A percentile compares a stretch with the other conserved stretches of the same genome.
phyloP scores from a whole-genome alignment of 108 stramenopile genomes.

The Fragilaria crotonensis region DNA sequence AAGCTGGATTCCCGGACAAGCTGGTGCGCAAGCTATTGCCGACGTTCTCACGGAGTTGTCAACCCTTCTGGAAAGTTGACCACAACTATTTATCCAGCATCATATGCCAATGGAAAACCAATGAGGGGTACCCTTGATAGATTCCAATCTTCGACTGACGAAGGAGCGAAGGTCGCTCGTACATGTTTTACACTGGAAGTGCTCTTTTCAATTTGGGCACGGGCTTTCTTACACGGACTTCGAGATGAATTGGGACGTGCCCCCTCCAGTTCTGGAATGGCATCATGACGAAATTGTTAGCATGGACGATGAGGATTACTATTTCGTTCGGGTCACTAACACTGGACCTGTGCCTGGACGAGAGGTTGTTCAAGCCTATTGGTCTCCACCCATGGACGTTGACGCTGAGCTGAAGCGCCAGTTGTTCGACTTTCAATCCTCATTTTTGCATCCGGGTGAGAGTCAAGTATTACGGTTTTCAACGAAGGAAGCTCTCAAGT shows the following conservation, averaged over 20 bases:
- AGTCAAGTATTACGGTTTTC: not conserved
- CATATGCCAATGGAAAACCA: conserved; percentile 18
- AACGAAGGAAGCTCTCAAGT: not conserved
- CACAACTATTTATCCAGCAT: conserved; percentile 34
- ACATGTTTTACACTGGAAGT: conserved; percentile 36
- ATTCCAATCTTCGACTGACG: conserved; percentile 29
- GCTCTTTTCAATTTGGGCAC: conserved; percentile 42
- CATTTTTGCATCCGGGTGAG: not conserved
- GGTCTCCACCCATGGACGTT: not conserved
- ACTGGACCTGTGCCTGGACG: not conserved
- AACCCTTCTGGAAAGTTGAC: conserved; percentile 47
- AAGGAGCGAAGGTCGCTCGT: conserved; percentile 26
- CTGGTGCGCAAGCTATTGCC: conserved; percentile 26
- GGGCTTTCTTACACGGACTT: conserved; percentile 37
- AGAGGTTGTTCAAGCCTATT: not conserved
- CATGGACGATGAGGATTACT: not conserved
- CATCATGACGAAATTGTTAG: not conserved
- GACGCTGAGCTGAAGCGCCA: not conserved
- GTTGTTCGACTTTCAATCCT: not conserved
- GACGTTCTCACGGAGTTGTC: conserved; percentile 29
- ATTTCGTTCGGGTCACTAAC: not conserved
- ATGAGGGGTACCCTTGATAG: conserved; percentile 19
- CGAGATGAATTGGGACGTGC: not conserved
- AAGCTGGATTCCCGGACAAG: conserved; percentile 20
- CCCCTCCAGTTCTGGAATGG: not conserved